Evolutionary conservation across 2,329 filamentous ascomycete species (phyloP).

Genomic region (Colletotrichum cereale): DNA sequence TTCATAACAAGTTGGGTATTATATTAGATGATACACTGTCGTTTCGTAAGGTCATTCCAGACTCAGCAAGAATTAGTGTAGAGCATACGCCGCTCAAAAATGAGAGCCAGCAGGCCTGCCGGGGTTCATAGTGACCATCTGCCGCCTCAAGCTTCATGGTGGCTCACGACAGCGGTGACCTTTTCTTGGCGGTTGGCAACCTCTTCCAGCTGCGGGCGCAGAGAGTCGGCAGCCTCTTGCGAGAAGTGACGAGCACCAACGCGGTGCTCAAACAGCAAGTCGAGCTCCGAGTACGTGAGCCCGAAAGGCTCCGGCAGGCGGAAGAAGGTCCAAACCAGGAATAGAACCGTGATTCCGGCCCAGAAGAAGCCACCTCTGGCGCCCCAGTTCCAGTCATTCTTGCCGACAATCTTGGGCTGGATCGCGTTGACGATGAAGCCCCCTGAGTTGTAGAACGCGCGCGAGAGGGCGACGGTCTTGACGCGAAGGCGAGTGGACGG

Average conservation of each 20-base stretch:
- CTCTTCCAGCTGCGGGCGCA: slow-evolving; percentile 40
- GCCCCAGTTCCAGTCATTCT: slow-evolving; percentile 47
- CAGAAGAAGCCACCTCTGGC: slow-evolving; percentile 48
- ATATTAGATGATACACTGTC: not conserved
- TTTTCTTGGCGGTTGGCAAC: slow-evolving; percentile 40
- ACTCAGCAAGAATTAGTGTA: too few species aligned
- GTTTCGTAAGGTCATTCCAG: not conserved
- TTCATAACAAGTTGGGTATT: not conserved
- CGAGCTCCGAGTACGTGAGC: slow-evolving; percentile 43
- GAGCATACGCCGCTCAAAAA: not conserved
- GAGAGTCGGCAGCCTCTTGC: slow-evolving; percentile 36
- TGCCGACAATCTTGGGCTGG: slow-evolving; percentile 39
- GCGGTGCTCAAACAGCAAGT: slow-evolving; percentile 45
- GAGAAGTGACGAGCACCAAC: slow-evolving; percentile 41
- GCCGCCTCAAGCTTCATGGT: slow-evolving; percentile 26
- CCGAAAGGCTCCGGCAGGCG: slow-evolving; percentile 49
- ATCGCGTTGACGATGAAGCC: slow-evolving; percentile 53
- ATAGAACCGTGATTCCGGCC: slow-evolving; percentile 47
- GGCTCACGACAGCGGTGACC: slow-evolving; percentile 26
- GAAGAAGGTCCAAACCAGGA: slow-evolving; percentile 49
- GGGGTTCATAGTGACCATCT: too few species aligned
- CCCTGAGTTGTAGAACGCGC: slow-evolving; percentile 55
- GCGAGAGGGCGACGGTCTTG: slow-evolving; percentile 60
- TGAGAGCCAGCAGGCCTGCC: not conserved
- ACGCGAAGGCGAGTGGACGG: slow-evolving; percentile 59